Conservation (phyloP, 495 filamentous ascomycete species). For the Penicillium cosmopolitanum region DNA sequence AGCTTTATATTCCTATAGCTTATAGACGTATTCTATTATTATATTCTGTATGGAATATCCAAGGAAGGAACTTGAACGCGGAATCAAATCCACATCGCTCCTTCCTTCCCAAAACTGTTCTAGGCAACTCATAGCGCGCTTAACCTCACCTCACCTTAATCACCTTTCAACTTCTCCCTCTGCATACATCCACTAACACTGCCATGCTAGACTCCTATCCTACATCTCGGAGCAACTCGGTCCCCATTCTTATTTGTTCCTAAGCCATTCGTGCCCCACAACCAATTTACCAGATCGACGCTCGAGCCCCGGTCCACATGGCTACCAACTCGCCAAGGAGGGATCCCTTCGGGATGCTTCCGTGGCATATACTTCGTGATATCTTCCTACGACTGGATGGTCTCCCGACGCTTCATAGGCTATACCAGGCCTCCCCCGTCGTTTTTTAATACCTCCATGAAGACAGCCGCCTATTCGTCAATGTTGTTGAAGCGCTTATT, state of each 20-base stretch:
- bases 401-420: too few relatives aligned
- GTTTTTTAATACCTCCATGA: too few relatives aligned
- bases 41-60: not conserved
- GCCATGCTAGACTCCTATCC: not conserved
- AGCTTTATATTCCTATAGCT: too few relatives aligned
- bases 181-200: not conserved
- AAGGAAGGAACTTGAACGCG: not conserved
- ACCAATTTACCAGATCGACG: not conserved
- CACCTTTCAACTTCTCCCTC: not conserved
- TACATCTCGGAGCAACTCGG: slow-evolving; percentile 3
- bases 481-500: too few relatives aligned
- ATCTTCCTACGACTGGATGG: too few relatives aligned
- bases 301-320: not conserved
- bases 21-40: too few relatives aligned
- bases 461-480: too few relatives aligned
- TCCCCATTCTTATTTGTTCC: not conserved
- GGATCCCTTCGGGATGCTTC: too few relatives aligned
- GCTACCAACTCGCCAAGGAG: too few relatives aligned
- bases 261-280: not conserved
- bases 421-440: too few relatives aligned
- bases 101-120: not conserved
- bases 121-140: not conserved
- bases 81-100: not conserved
- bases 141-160: not conserved
- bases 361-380: too few relatives aligned